Conservation (phyloP, 495 filamentous ascomycete species). For the Astrothelium subdiscretum region DNA sequence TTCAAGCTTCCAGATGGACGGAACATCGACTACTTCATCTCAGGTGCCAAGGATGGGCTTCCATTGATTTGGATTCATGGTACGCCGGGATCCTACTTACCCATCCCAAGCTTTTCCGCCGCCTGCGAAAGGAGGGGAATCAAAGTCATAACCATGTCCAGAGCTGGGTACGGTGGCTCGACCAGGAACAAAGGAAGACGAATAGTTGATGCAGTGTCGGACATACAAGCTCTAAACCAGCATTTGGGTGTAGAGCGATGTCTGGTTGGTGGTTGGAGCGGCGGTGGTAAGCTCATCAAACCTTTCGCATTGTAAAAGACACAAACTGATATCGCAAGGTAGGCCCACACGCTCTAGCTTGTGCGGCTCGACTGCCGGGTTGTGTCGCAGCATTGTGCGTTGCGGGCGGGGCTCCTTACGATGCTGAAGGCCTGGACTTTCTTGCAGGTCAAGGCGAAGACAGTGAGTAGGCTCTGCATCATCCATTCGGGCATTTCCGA, state of each 20-base stretch:
- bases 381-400: constrained; percentile 9
- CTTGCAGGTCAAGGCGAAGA: constrained; percentile 16
- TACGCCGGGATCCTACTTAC: constrained; percentile 8
- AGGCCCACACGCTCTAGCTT: constrained; percentile 14
- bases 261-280: constrained; percentile 13
- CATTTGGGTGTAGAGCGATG: constrained; percentile 10
- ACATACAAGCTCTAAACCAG: constrained; percentile 9
- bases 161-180: constrained; percentile 13
- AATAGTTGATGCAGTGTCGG: constrained; percentile 7
- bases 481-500: not conserved
- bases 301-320: not conserved
- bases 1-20: constrained; percentile 9
- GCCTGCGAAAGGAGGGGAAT: constrained; percentile 9
- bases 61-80: constrained; percentile 11
- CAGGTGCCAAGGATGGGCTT: constrained; percentile 10
- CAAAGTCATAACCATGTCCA: constrained; percentile 10
- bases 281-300: constrained; percentile 9
- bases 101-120: not conserved
- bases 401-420: constrained; percentile 12
- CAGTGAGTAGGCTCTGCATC: constrained; percentile 7
- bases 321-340: not conserved
- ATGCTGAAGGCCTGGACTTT: constrained; percentile 13
- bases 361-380: constrained; percentile 9
- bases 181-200: constrained; percentile 4
- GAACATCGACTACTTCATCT: constrained; percentile 8